Evolutionary conservation across 345 rosid species (phyloP), one percentile per base, ranked within the genome.

Genomic region (Erucastrum elatum): DNA sequence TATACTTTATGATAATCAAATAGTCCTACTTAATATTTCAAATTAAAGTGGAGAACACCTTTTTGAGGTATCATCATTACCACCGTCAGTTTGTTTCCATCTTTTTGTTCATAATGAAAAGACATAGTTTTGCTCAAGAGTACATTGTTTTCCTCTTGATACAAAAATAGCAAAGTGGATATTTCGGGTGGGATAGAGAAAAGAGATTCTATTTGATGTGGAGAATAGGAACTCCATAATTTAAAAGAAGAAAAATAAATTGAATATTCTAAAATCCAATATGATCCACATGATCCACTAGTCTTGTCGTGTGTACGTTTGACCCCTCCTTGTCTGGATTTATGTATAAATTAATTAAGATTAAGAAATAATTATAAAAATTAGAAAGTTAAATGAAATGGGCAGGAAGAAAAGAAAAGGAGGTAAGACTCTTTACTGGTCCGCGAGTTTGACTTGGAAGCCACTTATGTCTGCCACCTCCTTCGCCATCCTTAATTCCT

Each of bases 401-500:
- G 31, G 31, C 31, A 29, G 56, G 6, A 49, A 49, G 70, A 70
- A 51, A 56, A 49, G 49, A 64, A 70, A 71, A 70, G 0, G 49
- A 35, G 31, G 9, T 53, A 56, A 2, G 66, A 75, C 58, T 66
- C 66, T 75, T 75, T 34, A 17, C 7, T 4, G 11, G 79, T 41
- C 11, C 7, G 17, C 8, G 68, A 10, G 26, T 70, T 78, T 78
- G 81, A 78, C 81, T 71, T 71, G 0, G 17, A 21, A 25, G 15
- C 41, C 41, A 66, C 69, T 15, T 59, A 3, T 79, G 82, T 72
- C 74, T 44, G 73, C 82, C 82, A 78, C 77, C 41, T 21, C 75
- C 44, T 0, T 10, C 15, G 3, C 39, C 49, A 6, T 30, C 58
- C 13, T 29, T 37, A 29, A 2, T 53, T 39, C 27, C 72, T 30